phyloP scores from a whole-genome alignment of 2,329 filamentous ascomycete genomes.

The Fusarium tricinctum region DNA sequence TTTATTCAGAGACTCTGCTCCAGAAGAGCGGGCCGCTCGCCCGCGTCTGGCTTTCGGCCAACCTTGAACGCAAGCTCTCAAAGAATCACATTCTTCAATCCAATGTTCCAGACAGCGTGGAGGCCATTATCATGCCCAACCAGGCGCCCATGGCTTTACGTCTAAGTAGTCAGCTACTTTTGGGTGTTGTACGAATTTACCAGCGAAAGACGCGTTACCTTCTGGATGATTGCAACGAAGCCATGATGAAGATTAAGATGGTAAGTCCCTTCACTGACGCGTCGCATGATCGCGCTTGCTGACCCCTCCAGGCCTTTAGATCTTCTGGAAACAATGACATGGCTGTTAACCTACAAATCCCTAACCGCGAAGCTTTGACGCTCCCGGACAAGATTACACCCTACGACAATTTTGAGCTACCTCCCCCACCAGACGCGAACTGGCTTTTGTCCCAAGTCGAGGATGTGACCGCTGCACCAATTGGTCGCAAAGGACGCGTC shows the following conservation, averaged over 20 bases:
- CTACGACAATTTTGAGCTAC: slow-evolving; percentile 80
- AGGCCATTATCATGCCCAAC: slow-evolving; percentile 91
- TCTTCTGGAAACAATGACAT: slow-evolving; percentile 96
- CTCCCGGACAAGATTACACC: slow-evolving; percentile 94
- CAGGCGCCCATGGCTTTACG: slow-evolving; percentile 96
- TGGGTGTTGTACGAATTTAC: slow-evolving; percentile 98
- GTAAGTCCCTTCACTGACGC: slow-evolving; percentile 63
- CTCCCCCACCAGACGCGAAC: slow-evolving; percentile 90
- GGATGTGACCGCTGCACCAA: slow-evolving; percentile 66
- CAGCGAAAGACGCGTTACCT: slow-evolving; percentile 97
- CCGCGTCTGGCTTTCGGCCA: slow-evolving; percentile 97
- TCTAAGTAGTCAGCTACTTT: slow-evolving; percentile 90
- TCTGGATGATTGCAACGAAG: slow-evolving; percentile 97
- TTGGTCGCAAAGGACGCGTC: slow-evolving; percentile 69
- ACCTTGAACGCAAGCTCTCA: slow-evolving; percentile 97
- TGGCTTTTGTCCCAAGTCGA: slow-evolving; percentile 84
- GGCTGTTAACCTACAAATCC: slow-evolving; percentile 82
- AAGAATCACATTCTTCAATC: slow-evolving; percentile 96
- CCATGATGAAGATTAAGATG: slow-evolving; percentile 98
- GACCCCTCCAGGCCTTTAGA: slow-evolving; percentile 82
- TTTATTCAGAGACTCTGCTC: slow-evolving; percentile 95
- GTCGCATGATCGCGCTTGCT: slow-evolving; percentile 23
- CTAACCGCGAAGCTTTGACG: slow-evolving; percentile 87
- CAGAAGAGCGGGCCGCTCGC: slow-evolving; percentile 97
- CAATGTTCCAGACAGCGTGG: slow-evolving; percentile 94